Base-by-base conservation (phyloP, 2,329 filamentous ascomycete species). In the Neonectria faginata region DNA sequence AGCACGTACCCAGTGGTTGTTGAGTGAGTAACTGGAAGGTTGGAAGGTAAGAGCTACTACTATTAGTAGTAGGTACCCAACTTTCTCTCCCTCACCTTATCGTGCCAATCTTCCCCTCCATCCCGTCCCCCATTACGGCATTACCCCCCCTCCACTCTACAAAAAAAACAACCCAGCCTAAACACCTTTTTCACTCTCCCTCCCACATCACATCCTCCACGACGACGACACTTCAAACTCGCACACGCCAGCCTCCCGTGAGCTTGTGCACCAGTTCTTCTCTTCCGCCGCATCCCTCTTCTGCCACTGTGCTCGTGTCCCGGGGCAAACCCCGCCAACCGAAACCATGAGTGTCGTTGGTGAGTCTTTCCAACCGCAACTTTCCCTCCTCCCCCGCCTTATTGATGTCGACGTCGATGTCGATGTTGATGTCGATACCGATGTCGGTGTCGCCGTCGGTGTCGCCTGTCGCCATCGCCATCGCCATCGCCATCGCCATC, bases 341-440 rank as follows among this genome's bases (percentile, higher is more conserved):
- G 75, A 77, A 78, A 82, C 69, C 80, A 86, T 86, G 84, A 84
- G 82, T 79, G 84, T 86, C 77, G 84, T 86, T 73, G 84, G 84
- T 86, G 81, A 70, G 82, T 80, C 57, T 45, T 41, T n/a, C 48
- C 61, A 54, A 39, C 39, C 9, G 5, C 39, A 20, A 42, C 39
- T 20, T 9, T 16, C n/a, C 39, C 25, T 6, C 25, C 25, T 6
- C 25, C 25, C 25, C 39, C 39, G 39, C 39, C 39, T 18, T 11
- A 10, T 20, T 5, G n/a, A 20, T 20, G 39, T 42, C n/a, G 39
- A 42, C 11, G 39, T 20, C n/a, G 16, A 18, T 42, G n/a, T 20
- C 6, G 39, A 20, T 20, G 39, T 20, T n/a, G 39, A 42, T 20
- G 39, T 20, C n/a, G 2, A 62, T 44, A 50, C 57, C 33, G 33